Evolutionary conservation across 768 basidiomycete species (phyloP), one percentile per base, ranked within the genome.

Genomic region (Hypsizygus marmoreus): DNA sequence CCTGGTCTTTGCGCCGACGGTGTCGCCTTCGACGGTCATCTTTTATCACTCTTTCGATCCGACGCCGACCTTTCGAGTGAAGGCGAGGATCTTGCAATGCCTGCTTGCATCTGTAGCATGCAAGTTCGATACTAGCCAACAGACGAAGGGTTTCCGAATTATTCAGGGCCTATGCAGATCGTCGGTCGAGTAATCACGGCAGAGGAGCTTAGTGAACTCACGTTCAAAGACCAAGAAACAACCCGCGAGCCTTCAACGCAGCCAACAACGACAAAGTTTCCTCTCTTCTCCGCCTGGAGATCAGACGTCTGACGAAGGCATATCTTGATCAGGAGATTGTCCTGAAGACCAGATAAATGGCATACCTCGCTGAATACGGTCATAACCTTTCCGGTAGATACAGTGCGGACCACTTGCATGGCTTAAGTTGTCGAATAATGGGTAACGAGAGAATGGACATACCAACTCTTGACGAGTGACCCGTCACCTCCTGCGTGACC

Each of bases 141-240:
- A 92, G 70, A 32, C 87, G 84, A 25, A 92, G 75, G 0, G 90
- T 91, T 60, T 92, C 89, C 6, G 88, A 81, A 57, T 87, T 85
- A 59, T 89, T 92, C 51, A 89, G 64, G 2, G 90, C 88, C 89
- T 92, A 51, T 30, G 50, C 34, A 54, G 32, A 24, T 30, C 22
- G 14, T 19, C 26, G 28, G 35, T 28, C 41, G 34, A 56, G 50
- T 58, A 28, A 51, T 25, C 23, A 37, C 32, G 32, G 31, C 29
- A 37, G 50, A 24, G 37, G 43, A 20, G 34, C 33, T n/a, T 49
- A 35, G 26, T 28, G 39, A 28, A 61, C 82, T 45, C 56, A 89
- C 89, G 58, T 91, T 91, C 48, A 91, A 62, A 23, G 90, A 91
- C 88, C 89, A 92, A 11, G 90, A 91, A 24, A 91, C 72, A 30